Percentiles rank a stretch among this genome's conserved stretches.
These are phyloP conservation scores for Xylaria sp. DNA, from an alignment of 2,329 filamentous ascomycete genomes.

Conservation along the genomic window DNA sequence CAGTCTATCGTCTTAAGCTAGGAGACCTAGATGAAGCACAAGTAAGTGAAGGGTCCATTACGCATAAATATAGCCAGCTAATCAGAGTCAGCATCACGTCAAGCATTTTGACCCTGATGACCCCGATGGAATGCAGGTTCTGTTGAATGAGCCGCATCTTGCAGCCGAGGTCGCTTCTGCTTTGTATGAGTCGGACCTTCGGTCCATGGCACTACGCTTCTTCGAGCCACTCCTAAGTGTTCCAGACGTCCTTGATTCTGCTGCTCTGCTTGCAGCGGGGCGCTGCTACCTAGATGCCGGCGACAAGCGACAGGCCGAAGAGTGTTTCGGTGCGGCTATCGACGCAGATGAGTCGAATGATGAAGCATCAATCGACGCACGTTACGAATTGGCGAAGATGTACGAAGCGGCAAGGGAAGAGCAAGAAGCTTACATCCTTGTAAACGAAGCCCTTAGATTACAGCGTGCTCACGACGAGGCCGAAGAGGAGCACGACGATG, in stretches of 20 bases:
- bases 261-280: slow-evolving; percentile 61
- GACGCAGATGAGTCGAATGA: slow-evolving; percentile 69
- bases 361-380: slow-evolving; percentile 67
- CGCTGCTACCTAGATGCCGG: slow-evolving; percentile 71
- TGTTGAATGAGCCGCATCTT: slow-evolving; percentile 77
- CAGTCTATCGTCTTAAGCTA: slow-evolving; percentile 78
- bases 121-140: slow-evolving; percentile 50
- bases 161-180: slow-evolving; percentile 69
- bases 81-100: slow-evolving; percentile 63
- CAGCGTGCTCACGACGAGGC: slow-evolving; percentile 53
- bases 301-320: slow-evolving; percentile 72
- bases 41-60: slow-evolving; percentile 53
- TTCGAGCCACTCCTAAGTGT: slow-evolving; percentile 60
- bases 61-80: slow-evolving; percentile 28
- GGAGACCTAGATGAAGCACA: slow-evolving; percentile 74
- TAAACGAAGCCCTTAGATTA: slow-evolving; percentile 75
- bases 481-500: slow-evolving; percentile 34
- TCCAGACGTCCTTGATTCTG: slow-evolving; percentile 56
- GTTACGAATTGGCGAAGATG: slow-evolving; percentile 80
- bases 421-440: slow-evolving; percentile 77
- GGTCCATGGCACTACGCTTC: slow-evolving; percentile 56
- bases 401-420: slow-evolving; percentile 77
- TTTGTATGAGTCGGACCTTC: slow-evolving; percentile 47
- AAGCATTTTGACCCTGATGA: slow-evolving; percentile 72
- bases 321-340: slow-evolving; percentile 76